A percentile compares a stretch with the other conserved stretches of the same genome.
Conservation (phyloP, 495 filamentous ascomycete species). For the Aspergillus ellipticus region DNA sequence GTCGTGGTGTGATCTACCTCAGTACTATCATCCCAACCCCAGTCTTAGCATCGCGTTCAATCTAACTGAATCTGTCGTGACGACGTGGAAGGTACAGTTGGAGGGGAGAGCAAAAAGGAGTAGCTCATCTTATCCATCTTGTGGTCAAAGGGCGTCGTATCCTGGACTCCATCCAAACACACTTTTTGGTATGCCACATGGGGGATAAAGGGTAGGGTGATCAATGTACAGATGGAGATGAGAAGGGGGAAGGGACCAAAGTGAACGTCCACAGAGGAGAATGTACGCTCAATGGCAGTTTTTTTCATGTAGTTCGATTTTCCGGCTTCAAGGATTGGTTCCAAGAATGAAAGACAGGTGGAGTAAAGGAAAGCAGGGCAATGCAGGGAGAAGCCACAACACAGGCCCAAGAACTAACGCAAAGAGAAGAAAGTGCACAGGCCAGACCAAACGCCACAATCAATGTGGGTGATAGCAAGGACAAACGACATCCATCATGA, state of each 20-base stretch:
- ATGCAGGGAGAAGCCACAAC: not conserved
- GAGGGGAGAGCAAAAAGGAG: not conserved
- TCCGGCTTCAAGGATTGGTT: not conserved
- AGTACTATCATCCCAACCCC: too few species aligned
- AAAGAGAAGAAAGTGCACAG: not conserved
- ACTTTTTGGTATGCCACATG: not conserved
- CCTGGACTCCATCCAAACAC: not conserved
- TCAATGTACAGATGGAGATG: not conserved
- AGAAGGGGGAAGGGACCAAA: not conserved
- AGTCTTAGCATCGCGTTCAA: not conserved
- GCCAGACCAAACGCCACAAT: not conserved
- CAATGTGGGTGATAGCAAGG: not conserved
- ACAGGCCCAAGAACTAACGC: not conserved
- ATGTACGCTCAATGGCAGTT: not conserved
- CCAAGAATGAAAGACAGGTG: not conserved
- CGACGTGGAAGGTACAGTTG: not conserved
- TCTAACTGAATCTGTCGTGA: not conserved
- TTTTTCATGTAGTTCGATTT: not conserved
- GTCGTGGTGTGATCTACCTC: too few species aligned
- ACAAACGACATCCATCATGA: conserved; percentile 3
- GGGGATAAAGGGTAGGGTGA: not conserved
- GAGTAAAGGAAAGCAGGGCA: not conserved
- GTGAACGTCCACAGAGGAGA: not conserved
- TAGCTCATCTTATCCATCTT: not conserved
- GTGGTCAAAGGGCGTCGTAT: not conserved